Evolutionary conservation across 768 basidiomycete species (phyloP), one percentile per base, ranked within the genome.

Genomic region (Collybia nuda): DNA sequence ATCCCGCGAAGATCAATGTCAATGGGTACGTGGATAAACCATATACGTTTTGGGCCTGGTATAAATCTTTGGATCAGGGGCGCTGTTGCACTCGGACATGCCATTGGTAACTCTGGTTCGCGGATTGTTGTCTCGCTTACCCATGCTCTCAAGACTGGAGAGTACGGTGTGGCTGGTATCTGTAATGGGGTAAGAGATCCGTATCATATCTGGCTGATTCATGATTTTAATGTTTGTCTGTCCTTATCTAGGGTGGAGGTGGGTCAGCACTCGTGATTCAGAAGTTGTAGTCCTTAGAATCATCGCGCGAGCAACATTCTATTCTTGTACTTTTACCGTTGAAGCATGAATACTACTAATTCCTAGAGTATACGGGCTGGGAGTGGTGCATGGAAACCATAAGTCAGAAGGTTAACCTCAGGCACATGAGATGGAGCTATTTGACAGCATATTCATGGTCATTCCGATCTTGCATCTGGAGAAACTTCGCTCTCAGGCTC

Each of bases 101-200:
- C 96, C 39, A 93, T 98, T 64, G 96, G 96, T 52, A 98, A 92
- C 70, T 97, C 93, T 35, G 96, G 96, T 17, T 82, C 90, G 41
- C 87, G 96, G 44, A 98, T 98, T 71, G 78, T 98, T 43, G 95
- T 98, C 22, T 90, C 96, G 5, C 81, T 98, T 17, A 76, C 92
- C 3, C 94, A 98, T 65, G 84, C 88, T n/a, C 82, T 98, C 57
- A 86, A 96, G 76, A 68, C 85, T 2, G 95, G 95, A 35, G 79
- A 98, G 73, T 97, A 95, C 62, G 96, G 95, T 58, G 93, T 91
- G 48, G 96, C 95, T 35, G 94, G 88, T 67, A 88, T 98, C 58
- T 98, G 96, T 81, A 98, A 98, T 63, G 96, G 94, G 56, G 93
- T 95, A 67, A 69, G 93, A 78, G 6, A 11, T 32, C 9, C 3